Percentiles rank a stretch among this genome's conserved stretches.
Conservation (phyloP, 1,284 basidiomycete species). For the Cryptococcus depauperatus region DNA sequence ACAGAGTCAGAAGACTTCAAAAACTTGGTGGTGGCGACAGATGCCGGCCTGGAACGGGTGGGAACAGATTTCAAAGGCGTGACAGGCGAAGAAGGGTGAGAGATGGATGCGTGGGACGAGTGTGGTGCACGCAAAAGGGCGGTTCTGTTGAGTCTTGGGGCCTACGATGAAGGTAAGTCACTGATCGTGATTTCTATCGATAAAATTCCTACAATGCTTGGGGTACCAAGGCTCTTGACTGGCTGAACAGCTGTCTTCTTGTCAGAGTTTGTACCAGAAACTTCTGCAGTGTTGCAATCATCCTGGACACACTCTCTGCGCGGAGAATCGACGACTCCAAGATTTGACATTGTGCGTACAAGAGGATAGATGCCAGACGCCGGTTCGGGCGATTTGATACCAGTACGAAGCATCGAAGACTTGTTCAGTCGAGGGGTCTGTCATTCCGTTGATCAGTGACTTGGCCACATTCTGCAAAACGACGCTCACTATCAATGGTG, state of each 20-base stretch:
- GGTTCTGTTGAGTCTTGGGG: slow-evolving; percentile 32
- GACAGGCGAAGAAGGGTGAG: background rate
- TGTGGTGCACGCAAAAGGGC: slow-evolving; percentile 28
- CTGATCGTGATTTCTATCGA: no score
- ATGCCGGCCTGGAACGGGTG: background rate
- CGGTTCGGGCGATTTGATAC: background rate
- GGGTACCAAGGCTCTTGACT: slow-evolving; percentile 21
- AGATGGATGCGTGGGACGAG: background rate
- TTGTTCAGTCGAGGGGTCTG: slow-evolving; percentile 22
- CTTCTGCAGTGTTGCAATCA: background rate
- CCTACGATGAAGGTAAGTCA: slow-evolving; percentile 10
- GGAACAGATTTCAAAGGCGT: background rate
- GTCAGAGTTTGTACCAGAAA: background rate
- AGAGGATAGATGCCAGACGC: slow-evolving; percentile 5
- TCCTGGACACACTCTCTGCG: no score
- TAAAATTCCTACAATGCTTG: slow-evolving; percentile 24
- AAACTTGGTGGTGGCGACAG: background rate
- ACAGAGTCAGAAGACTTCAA: no score
- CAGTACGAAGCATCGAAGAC: slow-evolving; percentile 20
- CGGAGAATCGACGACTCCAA: slow-evolving; percentile 7
- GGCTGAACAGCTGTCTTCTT: slow-evolving; percentile 8
- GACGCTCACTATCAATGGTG: slow-evolving; percentile 19
- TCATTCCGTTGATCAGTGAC: background rate
- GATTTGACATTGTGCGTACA: slow-evolving; percentile 10
- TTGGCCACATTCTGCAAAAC: background rate